phyloP scores from a whole-genome alignment of 345 rosid genomes.

The Euphorbia pulcherrima region DNA sequence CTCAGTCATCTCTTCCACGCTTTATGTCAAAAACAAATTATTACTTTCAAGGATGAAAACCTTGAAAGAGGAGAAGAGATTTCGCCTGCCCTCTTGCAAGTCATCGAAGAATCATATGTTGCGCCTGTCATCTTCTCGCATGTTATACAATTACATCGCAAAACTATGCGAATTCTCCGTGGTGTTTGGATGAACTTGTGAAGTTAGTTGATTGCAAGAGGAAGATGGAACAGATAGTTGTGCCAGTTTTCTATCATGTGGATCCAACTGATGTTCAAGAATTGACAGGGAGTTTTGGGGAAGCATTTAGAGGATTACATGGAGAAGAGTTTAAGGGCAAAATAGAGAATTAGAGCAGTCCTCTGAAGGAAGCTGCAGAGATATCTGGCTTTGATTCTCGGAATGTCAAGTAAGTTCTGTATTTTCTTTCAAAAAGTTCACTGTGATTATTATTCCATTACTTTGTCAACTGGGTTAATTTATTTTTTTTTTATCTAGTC shows the following conservation, averaged over 20 bases:
- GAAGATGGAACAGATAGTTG: not conserved
- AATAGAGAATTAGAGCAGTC: not conserved
- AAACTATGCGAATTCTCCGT: not conserved
- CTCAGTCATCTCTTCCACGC: not conserved
- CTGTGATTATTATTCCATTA: not conserved
- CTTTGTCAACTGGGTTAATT: not conserved
- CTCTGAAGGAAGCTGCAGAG: not conserved
- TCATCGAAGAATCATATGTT: not conserved
- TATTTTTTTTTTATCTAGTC: not conserved
- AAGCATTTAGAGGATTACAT: not conserved
- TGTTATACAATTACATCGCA: too few relatives aligned
- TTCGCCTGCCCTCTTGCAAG: not conserved
- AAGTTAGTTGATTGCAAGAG: not conserved
- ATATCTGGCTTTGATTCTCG: not conserved
- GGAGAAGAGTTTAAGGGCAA: not conserved
- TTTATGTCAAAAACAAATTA: not conserved
- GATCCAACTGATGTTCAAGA: conserved; percentile 1
- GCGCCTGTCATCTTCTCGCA: not conserved
- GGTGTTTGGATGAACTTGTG: not conserved
- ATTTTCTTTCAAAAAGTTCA: not conserved
- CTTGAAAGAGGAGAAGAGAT: not conserved
- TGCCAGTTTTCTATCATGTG: not conserved
- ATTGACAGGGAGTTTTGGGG: not conserved
- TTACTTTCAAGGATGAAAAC: not conserved
- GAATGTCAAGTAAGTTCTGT: not conserved